Evolutionary conservation across 148 eudicot genomes (phyloP), one percentile per base, ranked within the genome.

Genomic region (Arbutus unedo): DNA sequence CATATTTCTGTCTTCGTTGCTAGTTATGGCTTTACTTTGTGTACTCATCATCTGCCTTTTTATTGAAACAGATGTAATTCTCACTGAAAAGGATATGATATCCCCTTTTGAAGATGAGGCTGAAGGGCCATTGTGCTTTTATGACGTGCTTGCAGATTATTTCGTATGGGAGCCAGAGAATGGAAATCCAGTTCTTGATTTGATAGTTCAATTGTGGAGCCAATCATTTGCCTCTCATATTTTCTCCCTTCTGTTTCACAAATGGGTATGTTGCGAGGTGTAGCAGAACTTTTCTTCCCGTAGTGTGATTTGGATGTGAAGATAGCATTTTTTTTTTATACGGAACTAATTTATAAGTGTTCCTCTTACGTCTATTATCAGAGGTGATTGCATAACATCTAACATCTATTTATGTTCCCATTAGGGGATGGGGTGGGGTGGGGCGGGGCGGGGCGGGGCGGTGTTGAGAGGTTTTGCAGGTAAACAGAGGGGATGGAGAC

Each of bases 201-300:
- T 96, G 85, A 90, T 96, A 87, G 97, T 90, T 81, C 88, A 94
- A 85, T 90, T 96, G 60, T 96, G 99, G 99, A 96, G 99, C 97
- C 98, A 96, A 87, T 93, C 98, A 59, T 96, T 94, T 92, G 99
- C 98, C 19, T 91, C 97, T 84, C 94, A 94, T 87, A 90, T 96
- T 79, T 96, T 96, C 86, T 83, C 97, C 41, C 91, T 96, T 67
- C 70, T 96, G 83, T 96, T 94, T 84, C 98, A 96, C 87, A 96
- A 96, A 88, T 96, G 99, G 99, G 99, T 96, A 94, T 59, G 89
- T 82, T 25, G 10, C 49, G 8, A 59, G 78, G 71, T 68, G 48
- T 9, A 83, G 66, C 50, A 38, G 15, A 83, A 79, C 49, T 82
- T 72, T 60, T 77, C 43, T 72, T 76, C 21, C 21, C 21, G 13